These are phyloP conservation scores for Talaromyces thailandensis DNA, from an alignment of 495 filamentous ascomycete species.

Conservation along the genomic window DNA sequence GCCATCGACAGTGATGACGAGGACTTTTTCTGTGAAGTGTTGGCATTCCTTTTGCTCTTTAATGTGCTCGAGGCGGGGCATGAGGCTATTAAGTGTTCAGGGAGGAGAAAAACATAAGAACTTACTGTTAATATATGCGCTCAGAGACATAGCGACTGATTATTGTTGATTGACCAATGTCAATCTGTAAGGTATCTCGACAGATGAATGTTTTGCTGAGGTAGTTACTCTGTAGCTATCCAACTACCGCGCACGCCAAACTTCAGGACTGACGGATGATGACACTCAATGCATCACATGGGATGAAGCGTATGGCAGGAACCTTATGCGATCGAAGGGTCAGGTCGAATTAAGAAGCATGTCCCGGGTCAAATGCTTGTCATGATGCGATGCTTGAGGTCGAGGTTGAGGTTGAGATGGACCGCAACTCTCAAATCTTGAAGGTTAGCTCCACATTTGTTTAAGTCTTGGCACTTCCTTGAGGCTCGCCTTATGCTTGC, in stretches of 20 bases:
- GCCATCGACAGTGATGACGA: constrained; percentile 87
- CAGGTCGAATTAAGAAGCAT: background rate
- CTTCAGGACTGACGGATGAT: background rate
- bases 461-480: background rate
- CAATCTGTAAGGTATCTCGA: background rate
- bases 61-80: background rate
- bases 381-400: background rate
- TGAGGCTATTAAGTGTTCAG: background rate
- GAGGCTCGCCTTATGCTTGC: background rate
- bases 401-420: background rate
- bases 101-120: background rate
- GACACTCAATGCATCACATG: background rate
- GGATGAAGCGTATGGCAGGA: background rate
- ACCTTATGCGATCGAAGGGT: background rate
- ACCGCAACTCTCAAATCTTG: background rate
- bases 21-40: constrained; percentile 63
- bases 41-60: background rate
- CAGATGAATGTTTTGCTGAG: background rate
- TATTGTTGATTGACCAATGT: background rate
- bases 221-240: background rate
- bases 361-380: background rate
- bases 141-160: constrained; percentile 49
- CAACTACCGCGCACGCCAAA: background rate
- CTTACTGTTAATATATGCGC: constrained; percentile 59
- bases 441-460: background rate